Evolutionary conservation across 768 basidiomycete species (phyloP), one percentile per base, ranked within the genome.

Genomic region (Cystofilobasidium capitatum): DNA sequence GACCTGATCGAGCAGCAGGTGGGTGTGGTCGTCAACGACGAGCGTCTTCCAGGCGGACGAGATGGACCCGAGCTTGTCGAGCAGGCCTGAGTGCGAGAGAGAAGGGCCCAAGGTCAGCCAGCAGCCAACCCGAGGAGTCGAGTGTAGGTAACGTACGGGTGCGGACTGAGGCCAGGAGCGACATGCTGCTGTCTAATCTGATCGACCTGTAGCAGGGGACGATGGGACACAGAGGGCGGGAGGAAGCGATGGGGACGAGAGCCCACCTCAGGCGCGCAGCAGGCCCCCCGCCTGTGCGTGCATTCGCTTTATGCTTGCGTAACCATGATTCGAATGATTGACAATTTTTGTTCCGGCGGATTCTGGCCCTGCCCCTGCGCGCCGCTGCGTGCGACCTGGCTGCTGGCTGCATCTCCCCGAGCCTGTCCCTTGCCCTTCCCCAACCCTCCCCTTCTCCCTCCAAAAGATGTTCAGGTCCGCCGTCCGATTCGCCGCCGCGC

Each of bases 1-100:
- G 4, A 93, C 90, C 12, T 88, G 84, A 69, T 86, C 83, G 55
- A 99, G 78, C 63, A 98, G 79, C 75, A 82, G 85, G 77, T 92
- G 87, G 31, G 92, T 87, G 78, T 89, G 84, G 71, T 92, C 90
- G 77, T 99, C 96, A 62, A 98, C 88, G 68, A 99, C 91, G 51
- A 98, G 84, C 72, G 96, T 88, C 83, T 99, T 99, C 96, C 96
- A 99, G 82, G 26, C 31, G 14, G 62, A 58, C 8, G 36, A 45
- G 44, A 69, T 60, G n/a, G 62, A 49, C 22, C 26, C 29, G 58
- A 69, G 57, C 49, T 64, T 64, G 55, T 57, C 58, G 14, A 69
- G 39, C 24, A 69, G 54, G 24, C 67, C 67, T 69, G 62, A 14
- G 36, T 20, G 40, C 14, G 45, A 3, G 5, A 4, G 40, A 40